These are phyloP conservation scores for Oenanthe javanica DNA, from an alignment of 140 eudicot species.

Conservation along the genomic window DNA sequence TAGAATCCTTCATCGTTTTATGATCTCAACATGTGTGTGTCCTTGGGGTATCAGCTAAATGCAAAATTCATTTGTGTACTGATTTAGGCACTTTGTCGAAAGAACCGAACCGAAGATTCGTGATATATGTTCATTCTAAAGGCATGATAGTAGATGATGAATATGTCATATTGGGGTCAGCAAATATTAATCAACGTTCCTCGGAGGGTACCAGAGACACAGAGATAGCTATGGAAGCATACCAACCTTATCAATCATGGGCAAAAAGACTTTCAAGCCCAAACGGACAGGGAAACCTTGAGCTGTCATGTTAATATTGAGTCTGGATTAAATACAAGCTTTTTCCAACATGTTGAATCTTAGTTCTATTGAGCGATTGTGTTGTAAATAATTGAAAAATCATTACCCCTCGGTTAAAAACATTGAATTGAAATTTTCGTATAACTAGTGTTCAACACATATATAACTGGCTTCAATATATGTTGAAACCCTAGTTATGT, in stretches of 20 bases:
- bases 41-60: neutral
- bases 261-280: slow-evolving; percentile 56
- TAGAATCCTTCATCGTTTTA: neutral
- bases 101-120: slow-evolving; percentile 43
- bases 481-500: too few species aligned
- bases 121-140: slow-evolving; percentile 92
- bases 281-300: slow-evolving; percentile 61
- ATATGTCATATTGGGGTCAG: slow-evolving; percentile 77
- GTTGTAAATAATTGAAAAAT: too few species aligned
- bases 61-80: neutral
- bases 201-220: slow-evolving; percentile 96
- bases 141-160: slow-evolving; percentile 99
- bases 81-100: slow-evolving; percentile 55
- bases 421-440: too few species aligned
- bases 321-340: too few species aligned
- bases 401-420: too few species aligned
- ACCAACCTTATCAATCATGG: slow-evolving; percentile 87
- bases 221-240: slow-evolving; percentile 98
- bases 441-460: too few species aligned
- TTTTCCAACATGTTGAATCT: too few species aligned
- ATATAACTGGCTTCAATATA: too few species aligned
- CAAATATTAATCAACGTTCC: slow-evolving; percentile 89
- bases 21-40: neutral
- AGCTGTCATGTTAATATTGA: neutral
- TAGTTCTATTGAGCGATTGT: too few species aligned